Base-by-base conservation (phyloP, 2,329 filamentous ascomycete genomes). In the Cladorrhinum sp. region DNA sequence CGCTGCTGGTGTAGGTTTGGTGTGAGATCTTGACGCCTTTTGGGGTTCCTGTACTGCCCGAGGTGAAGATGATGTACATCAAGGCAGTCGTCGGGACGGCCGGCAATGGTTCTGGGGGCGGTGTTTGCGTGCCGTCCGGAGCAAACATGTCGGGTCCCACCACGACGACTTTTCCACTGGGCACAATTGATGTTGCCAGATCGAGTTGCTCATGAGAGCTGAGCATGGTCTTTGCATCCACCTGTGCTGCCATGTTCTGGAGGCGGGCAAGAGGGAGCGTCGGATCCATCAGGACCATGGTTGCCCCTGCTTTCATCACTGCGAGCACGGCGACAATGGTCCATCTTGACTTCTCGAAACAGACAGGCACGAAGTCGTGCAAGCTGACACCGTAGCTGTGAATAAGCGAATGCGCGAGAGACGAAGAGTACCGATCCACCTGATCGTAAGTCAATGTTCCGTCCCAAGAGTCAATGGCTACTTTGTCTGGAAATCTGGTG, bases 21-120 rank as follows among this genome's bases (percentile, higher is more conserved):
- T 73, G 71, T 9, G 66, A 64, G 36, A 71, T 66, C 23, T 80
- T 73, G n/a, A 81, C 76, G 20, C 80, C 81, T 69, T 85, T 85
- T 1, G 82, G 82, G 10, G 71, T 73, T 2, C 82, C 82, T 0
- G 82, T 85, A 23, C 78, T 83, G 14, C 82, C 82, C 2, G 81
- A 84, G 8, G 82, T 84, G 68, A 83, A 84, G 1, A 65, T 64
- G 46, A 64, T 59, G 59, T 65, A 67, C 58, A 71, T 66, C n/a
- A 67, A 26, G 16, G 64, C 57, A 3, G 58, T 57, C 21, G 69
- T 58, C 0, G 61, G 51, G 0, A 65, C 59, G 1, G n/a, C 2
- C 0, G 67, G 66, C 4, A 75, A 65, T 1, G 51, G 20, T 7
- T 30, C 49, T 55, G 67, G 56, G 3, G 33, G 42, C 26, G 70